Conservation (phyloP, 805 yeast genomes). For the Yamadazyma sp. region DNA sequence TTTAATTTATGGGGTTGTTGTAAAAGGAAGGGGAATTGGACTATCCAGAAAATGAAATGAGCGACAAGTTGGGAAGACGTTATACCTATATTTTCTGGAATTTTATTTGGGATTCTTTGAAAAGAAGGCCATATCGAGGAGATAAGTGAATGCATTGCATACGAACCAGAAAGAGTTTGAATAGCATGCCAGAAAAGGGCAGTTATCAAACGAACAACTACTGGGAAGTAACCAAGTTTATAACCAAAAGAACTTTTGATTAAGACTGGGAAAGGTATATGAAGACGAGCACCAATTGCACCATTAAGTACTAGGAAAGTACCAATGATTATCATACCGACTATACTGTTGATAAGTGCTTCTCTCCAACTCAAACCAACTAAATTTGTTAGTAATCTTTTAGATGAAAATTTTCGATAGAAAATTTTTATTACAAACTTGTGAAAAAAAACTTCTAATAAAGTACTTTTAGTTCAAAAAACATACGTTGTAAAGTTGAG, state of each 20-base stretch:
- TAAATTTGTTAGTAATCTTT: too few relatives aligned
- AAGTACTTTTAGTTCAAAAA: too few relatives aligned
- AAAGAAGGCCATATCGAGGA: slow-evolving; percentile 25
- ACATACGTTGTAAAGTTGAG: slow-evolving; percentile 5
- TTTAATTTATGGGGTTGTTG: slow-evolving; percentile 31
- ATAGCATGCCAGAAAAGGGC: slow-evolving; percentile 25
- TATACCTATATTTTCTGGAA: slow-evolving; percentile 21
- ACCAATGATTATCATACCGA: slow-evolving; percentile 23
- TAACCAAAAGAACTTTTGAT: slow-evolving; percentile 30
- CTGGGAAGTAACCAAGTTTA: slow-evolving; percentile 26
- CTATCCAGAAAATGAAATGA: slow-evolving; percentile 28
- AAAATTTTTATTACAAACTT: too few relatives aligned
- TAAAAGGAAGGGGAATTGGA: slow-evolving; percentile 30
- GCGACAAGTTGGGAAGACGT: slow-evolving; percentile 26
- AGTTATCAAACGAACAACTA: slow-evolving; percentile 29
- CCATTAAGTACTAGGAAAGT: slow-evolving; percentile 20
- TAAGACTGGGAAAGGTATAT: slow-evolving; percentile 32
- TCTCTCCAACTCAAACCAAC: slow-evolving; percentile 14
- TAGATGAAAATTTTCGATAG: too few relatives aligned
- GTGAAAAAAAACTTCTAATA: too few relatives aligned
- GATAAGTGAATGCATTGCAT: slow-evolving; percentile 23
- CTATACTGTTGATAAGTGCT: slow-evolving; percentile 20
- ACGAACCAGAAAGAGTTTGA: slow-evolving; percentile 23
- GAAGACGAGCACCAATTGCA: slow-evolving; percentile 29
- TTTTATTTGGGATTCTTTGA: slow-evolving; percentile 17